These are phyloP conservation scores for Casaregolazyma suthepensis DNA, from an alignment of 1,139 yeast genomes.

Conservation along the genomic window DNA sequence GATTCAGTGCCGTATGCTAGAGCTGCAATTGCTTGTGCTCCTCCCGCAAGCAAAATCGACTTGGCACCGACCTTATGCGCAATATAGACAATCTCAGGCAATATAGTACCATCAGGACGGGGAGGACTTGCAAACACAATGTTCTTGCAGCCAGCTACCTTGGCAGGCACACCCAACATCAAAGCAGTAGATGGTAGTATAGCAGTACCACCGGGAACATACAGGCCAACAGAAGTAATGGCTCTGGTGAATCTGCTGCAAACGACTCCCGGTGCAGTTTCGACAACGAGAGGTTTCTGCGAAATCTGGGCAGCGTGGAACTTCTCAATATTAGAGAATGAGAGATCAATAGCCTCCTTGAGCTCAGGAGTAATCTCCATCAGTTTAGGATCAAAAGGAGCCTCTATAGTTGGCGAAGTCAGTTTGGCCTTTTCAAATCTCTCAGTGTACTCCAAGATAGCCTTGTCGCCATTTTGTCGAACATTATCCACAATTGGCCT, in stretches of 20 bases:
- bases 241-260: slow-evolving; percentile 96
- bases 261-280: slow-evolving; percentile 87
- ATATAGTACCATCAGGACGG: slow-evolving; percentile 80
- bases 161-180: slow-evolving; percentile 99
- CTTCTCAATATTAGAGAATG: slow-evolving; percentile 79
- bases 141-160: slow-evolving; percentile 94
- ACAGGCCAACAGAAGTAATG: slow-evolving; percentile 88
- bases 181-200: slow-evolving; percentile 95
- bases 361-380: slow-evolving; percentile 75
- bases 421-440: slow-evolving; percentile 84
- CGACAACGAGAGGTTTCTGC: slow-evolving; percentile 59
- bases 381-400: slow-evolving; percentile 77
- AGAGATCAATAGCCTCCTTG: slow-evolving; percentile 79
- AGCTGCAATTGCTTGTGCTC: slow-evolving; percentile 98
- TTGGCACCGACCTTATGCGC: slow-evolving; percentile 94
- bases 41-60: slow-evolving; percentile 90
- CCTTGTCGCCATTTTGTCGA: slow-evolving; percentile 71
- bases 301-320: slow-evolving; percentile 92
- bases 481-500: slow-evolving; percentile 83
- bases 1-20: slow-evolving; percentile 96
- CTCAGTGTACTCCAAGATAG: slow-evolving; percentile 77
- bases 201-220: slow-evolving; percentile 99
- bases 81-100: slow-evolving; percentile 96
- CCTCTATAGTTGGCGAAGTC: slow-evolving; percentile 63
- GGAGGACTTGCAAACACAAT: slow-evolving; percentile 98